Evolutionary conservation across 331 rosid species (phyloP), one percentile per base, ranked within the genome.

Genomic region (Quercus phellos): DNA sequence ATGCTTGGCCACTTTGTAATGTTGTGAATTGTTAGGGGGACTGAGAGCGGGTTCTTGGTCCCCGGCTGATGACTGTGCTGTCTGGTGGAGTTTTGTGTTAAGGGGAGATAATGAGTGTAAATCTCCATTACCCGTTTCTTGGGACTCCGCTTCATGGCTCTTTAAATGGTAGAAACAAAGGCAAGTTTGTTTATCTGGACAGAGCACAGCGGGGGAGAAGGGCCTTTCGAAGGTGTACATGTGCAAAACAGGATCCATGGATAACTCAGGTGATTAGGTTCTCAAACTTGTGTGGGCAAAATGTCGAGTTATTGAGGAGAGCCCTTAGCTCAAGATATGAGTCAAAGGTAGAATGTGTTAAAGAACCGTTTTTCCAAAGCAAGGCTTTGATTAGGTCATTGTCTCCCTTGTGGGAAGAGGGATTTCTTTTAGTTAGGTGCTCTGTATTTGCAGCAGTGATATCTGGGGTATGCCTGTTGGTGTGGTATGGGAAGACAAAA

Each of bases 401-500:
- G 66, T 74, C 78, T 24, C 81, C 90, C 74, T 56, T 87, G 81
- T 87, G 89, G 96, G 84, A 90, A 19, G 94, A 92, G 76, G 94
- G 96, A 72, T 60, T 94, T 58, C 70, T 94, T 85, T 78, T 92
- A 7, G 5, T 94, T 43, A 89, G 99, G 83, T 93, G 93, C 55
- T 89, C 90, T 82, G 87, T 90, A 55, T 85, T 84, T 75, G 78
- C 82, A 55, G 90, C 87, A 21, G 92, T 88, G 80, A 61, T 92
- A 42, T 94, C 92, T 78, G 98, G 98, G 55, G 46, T 87, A 16
- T 92, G 95, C 83, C 68, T 94, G 19, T 74, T 94, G 87, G 85
- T 87, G 19, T 92, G 97, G 99, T 90, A 89, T 79, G 97, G 97
- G 27, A 84, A 85, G 78, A 79, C 82, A 58, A 91, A 87, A 80